phyloP scores from a whole-genome alignment of 306 rosid genomes.

The Lupinus albus region DNA sequence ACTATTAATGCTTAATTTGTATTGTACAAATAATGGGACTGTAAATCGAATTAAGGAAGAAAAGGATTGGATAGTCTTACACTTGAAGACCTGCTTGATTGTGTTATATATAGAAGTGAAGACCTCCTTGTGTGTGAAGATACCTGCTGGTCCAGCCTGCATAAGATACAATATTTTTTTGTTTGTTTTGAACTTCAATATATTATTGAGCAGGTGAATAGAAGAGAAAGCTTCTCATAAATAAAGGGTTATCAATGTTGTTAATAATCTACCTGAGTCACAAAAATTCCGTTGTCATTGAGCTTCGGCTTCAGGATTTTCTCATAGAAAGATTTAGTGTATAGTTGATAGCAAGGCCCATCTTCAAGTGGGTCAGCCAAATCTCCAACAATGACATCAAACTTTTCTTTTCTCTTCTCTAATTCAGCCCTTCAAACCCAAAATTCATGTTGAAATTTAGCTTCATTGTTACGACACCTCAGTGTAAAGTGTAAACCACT shows the following conservation, averaged over 20 bases:
- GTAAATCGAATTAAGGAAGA: not conserved
- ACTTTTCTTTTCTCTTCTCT: constrained; percentile 65
- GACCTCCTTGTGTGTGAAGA: constrained; percentile 91
- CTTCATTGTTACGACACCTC: not conserved
- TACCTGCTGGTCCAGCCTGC: constrained; percentile 98
- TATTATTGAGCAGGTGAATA: not conserved
- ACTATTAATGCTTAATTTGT: not conserved
- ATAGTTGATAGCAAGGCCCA: constrained; percentile 93
- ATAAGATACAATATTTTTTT: not conserved
- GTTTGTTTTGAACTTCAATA: not conserved
- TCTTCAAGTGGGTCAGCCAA: constrained; percentile 93
- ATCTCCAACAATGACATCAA: constrained; percentile 83
- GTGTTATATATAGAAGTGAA: constrained; percentile 90
- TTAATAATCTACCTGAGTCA: constrained; percentile 67
- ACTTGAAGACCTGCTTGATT: constrained; percentile 82
- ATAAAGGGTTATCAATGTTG: not conserved
- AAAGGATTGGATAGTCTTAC: constrained; percentile 50
- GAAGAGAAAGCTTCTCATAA: not conserved
- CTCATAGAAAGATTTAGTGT: constrained; percentile 87
- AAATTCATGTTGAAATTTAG: not conserved
- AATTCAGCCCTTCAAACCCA: constrained; percentile 62
- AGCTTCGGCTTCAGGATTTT: constrained; percentile 73
- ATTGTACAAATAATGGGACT: no score
- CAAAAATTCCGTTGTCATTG: constrained; percentile 80
- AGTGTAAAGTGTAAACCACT: no score